Conservation (phyloP, 768 basidiomycete genomes). For the Pleurotus djamor region DNA sequence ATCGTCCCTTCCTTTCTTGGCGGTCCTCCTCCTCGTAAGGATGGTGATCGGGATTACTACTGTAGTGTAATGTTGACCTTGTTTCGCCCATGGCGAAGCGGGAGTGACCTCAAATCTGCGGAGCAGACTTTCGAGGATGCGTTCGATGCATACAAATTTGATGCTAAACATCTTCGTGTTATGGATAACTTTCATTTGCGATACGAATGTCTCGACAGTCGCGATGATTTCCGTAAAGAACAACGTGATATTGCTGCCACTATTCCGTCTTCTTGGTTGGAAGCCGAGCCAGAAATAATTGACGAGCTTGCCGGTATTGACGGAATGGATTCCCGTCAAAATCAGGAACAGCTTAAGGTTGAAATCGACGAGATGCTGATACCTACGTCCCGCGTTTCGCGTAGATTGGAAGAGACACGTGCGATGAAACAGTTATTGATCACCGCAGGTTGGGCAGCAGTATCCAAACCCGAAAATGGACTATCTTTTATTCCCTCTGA, state of each 20-base stretch:
- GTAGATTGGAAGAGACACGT: not conserved
- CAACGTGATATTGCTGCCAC: not conserved
- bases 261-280: not conserved
- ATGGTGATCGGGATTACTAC: conserved; percentile 28
- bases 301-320: not conserved
- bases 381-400: not conserved
- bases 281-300: not conserved
- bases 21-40: conserved; percentile 24
- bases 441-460: not conserved
- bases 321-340: not conserved
- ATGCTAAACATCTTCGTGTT: conserved; percentile 33
- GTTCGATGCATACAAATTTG: conserved; percentile 24
- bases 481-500: not conserved
- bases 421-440: not conserved
- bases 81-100: conserved; percentile 27
- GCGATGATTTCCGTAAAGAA: conserved; percentile 18
- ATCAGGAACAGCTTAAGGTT: not conserved
- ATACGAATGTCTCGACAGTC: conserved; percentile 23
- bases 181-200: conserved; percentile 23
- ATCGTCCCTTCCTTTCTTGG: conserved; percentile 23
- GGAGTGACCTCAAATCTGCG: conserved; percentile 16
- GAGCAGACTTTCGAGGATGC: conserved; percentile 21
- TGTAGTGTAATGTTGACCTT: conserved; percentile 26
- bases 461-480: not conserved
- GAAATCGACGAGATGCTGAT: not conserved